Percentiles rank a stretch among this genome's conserved stretches.
These are phyloP conservation scores for Rhodocollybia butyracea DNA, from an alignment of 768 basidiomycete species.

Conservation along the genomic window DNA sequence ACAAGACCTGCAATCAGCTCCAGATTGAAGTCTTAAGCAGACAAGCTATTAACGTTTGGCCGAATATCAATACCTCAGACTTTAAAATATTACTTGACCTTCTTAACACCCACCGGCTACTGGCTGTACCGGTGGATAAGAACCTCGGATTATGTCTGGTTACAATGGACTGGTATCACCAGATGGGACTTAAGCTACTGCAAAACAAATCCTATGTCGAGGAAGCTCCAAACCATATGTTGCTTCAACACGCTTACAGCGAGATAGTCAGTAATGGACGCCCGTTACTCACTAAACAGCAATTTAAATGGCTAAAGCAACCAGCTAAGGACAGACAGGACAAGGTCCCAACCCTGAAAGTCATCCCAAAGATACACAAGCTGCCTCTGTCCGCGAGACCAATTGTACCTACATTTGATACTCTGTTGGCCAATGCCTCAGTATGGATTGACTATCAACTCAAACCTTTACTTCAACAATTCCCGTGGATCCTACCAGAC, in stretches of 20 bases:
- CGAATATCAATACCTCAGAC: slow-evolving; percentile 8
- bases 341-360: slow-evolving; percentile 4
- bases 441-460: slow-evolving; percentile 13
- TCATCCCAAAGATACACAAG: slow-evolving; percentile 10
- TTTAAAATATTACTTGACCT: slow-evolving; percentile 6
- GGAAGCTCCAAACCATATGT: neutral
- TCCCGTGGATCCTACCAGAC: slow-evolving; percentile 12
- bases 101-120: neutral
- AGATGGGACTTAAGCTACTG: slow-evolving; percentile 9
- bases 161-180: slow-evolving; percentile 11
- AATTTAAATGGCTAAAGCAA: slow-evolving; percentile 2
- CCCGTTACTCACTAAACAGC: neutral
- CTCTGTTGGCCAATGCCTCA: slow-evolving; percentile 12
- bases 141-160: slow-evolving; percentile 13
- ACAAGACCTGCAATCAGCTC: neutral
- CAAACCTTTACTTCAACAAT: slow-evolving; percentile 8
- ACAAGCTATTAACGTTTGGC: slow-evolving; percentile 1
- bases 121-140: slow-evolving; percentile 14
- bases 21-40: slow-evolving; percentile 8
- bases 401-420: slow-evolving; percentile 11
- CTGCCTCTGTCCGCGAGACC: slow-evolving; percentile 4
- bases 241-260: neutral
- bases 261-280: neutral
- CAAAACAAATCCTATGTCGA: slow-evolving; percentile 11
- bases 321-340: neutral